Percentiles rank a stretch among this genome's conserved stretches.
Conservation (phyloP, 2,329 filamentous ascomycete genomes). For the Domatiomyces catenatus region DNA sequence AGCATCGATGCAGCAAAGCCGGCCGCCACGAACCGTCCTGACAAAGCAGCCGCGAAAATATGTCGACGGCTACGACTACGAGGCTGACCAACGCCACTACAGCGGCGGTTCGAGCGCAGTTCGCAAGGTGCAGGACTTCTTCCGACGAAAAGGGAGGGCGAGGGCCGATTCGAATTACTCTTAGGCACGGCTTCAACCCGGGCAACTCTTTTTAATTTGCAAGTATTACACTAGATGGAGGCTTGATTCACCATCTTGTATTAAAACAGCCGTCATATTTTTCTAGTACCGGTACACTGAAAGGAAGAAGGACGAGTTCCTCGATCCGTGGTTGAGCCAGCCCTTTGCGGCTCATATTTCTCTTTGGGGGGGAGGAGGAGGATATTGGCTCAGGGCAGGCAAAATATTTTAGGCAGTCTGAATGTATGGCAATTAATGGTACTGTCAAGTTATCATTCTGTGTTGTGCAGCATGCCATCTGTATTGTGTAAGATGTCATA, state of each 20-base stretch:
- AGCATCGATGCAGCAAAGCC: conserved; percentile 29
- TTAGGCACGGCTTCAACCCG: neutral
- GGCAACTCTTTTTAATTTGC: neutral
- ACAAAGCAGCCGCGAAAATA: conserved; percentile 81
- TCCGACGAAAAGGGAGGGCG: conserved; percentile 70
- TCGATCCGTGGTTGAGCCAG: neutral
- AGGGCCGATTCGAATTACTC: conserved; percentile 34
- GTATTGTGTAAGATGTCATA: too few species aligned
- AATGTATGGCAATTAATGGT: neutral
- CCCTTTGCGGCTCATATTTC: neutral
- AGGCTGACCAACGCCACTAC: conserved; percentile 44
- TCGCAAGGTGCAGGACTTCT: conserved; percentile 95
- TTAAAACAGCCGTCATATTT: neutral
- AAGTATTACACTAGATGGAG: neutral
- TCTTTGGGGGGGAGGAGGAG: neutral
- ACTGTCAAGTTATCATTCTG: neutral
- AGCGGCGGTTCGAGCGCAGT: conserved; percentile 75
- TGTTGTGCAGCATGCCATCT: too few species aligned
- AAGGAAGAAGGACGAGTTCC: neutral
- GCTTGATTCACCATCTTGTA: neutral
- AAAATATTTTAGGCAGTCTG: neutral
- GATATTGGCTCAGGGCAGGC: neutral
- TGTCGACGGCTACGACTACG: conserved; percentile 71
- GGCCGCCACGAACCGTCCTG: conserved; percentile 41
- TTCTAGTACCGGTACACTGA: neutral